Evolutionary conservation across 2,329 filamentous ascomycete species (phyloP), one percentile per base, ranked within the genome.

Genomic region (Lachnellula cervina): DNA sequence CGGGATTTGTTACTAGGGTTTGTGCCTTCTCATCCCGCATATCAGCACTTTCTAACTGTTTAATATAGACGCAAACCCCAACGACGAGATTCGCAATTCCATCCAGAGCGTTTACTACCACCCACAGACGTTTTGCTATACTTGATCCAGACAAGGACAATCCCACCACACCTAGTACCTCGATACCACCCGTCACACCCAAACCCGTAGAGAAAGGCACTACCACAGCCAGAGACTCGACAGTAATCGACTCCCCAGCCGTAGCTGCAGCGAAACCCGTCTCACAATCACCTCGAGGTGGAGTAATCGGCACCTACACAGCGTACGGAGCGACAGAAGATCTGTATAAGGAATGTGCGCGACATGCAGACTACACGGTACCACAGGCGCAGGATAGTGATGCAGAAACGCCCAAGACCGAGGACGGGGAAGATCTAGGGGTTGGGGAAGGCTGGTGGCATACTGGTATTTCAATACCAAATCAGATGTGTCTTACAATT

Each of bases 361-460:
- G 50, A 13, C 65, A 67, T 21, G 64, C 66, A 37, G 54, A 62
- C 25, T 68, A 68, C 32, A 58, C 52, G 17, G 65, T 67, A 28
- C 60, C 62, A n/a, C 55, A 63, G 47, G 54, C 60, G 3, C 44
- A 48, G 9, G 52, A 64, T 44, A 21, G 87, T 62, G 86, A 86
- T 63, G 82, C 80, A 0, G 79, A 82, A 48, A 81, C 94, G 52
- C 81, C 84, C 28, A 87, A 84, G 70, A 88, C 88, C 2, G 83
- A 82, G 52, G 84, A 87, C 34, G 92, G 90, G 8, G 89, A 95
- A 70, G 90, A 97, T 71, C 71, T 97, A 49, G 92, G 93, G 16
- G 77, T 82, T 23, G 86, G 86, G 3, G 77, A 79, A 23, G 85
- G 87, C 13, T 87, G 86, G 78, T 97, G 93, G 93, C 90, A 95